These are phyloP conservation scores for Magnusiomyces fungicola DNA, from an alignment of 1,139 yeast species.

Conservation along the genomic window DNA sequence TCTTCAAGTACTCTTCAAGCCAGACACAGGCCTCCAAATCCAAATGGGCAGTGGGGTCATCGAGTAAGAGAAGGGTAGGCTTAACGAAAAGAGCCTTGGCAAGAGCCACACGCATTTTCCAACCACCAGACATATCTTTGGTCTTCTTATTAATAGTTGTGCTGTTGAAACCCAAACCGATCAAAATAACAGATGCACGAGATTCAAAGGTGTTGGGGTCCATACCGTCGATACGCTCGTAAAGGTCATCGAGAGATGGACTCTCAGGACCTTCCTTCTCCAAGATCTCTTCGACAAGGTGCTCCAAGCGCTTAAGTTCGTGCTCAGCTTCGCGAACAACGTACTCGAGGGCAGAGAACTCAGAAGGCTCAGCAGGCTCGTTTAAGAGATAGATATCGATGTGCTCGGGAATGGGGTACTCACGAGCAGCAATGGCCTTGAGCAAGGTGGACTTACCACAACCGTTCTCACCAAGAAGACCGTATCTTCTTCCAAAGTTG, in stretches of 20 bases:
- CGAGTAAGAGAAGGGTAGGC: constrained; percentile 56
- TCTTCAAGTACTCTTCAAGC: constrained; percentile 96
- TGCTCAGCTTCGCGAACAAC: constrained; percentile 95
- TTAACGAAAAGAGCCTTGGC: constrained; percentile 75
- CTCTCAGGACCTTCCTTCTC: constrained; percentile 94
- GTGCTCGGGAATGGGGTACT: constrained; percentile 86
- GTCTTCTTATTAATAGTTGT: constrained; percentile 82
- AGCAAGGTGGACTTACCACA: constrained; percentile 97
- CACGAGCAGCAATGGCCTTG: constrained; percentile 91
- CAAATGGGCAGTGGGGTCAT: constrained; percentile 99
- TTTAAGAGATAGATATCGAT: constrained; percentile 89
- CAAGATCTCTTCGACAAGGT: constrained; percentile 80
- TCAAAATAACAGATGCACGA: constrained; percentile 90
- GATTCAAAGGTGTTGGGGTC: constrained; percentile 95
- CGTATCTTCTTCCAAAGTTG: constrained; percentile 93
- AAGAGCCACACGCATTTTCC: constrained; percentile 89
- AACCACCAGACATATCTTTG: constrained; percentile 98
- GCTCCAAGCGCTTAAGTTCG: constrained; percentile 87
- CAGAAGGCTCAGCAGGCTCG: constrained; percentile 96
- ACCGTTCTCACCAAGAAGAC: constrained; percentile 92
- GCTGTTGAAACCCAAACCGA: constrained; percentile 94
- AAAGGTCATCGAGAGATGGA: constrained; percentile 73
- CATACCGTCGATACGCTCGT: constrained; percentile 93
- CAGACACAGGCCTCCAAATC: constrained; percentile 99
- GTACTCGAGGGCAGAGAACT: constrained; percentile 86